A percentile compares a stretch with the other conserved stretches of the same genome.
phyloP scores from a whole-genome alignment of 2,329 filamentous ascomycete species.

The Tolypocladium album region DNA sequence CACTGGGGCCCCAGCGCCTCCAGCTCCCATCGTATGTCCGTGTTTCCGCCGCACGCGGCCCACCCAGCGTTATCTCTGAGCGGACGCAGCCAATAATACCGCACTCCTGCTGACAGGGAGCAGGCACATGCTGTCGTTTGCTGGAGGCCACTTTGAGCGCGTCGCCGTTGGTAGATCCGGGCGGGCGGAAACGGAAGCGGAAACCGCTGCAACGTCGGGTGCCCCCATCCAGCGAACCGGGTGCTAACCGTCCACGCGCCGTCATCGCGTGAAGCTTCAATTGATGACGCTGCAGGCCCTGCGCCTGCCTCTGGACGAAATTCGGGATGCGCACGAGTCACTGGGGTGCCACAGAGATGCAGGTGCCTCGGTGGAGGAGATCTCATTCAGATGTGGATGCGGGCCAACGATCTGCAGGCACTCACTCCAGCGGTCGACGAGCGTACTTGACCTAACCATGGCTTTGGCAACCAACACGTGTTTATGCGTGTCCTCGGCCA shows the following conservation, averaged over 20 bases:
- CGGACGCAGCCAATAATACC: not conserved
- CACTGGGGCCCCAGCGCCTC: constrained; percentile 1
- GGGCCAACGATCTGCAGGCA: not conserved
- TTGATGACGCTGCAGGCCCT: not conserved
- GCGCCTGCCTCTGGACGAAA: not conserved
- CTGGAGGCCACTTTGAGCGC: not conserved
- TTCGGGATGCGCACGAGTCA: not conserved
- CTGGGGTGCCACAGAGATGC: not conserved
- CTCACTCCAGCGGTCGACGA: not conserved
- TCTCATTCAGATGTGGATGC: not conserved
- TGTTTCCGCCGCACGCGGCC: constrained; percentile 2
- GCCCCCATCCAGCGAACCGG: not conserved
- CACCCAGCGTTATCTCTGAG: not conserved
- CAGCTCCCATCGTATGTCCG: not conserved
- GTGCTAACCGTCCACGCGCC: not conserved
- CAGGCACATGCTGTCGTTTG: not conserved
- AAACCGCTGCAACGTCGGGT: not conserved
- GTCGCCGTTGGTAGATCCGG: not conserved
- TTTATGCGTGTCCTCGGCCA: not conserved
- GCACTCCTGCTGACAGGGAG: not conserved
- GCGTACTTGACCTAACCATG: too few species aligned
- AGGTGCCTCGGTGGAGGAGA: not conserved
- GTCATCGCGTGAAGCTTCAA: not conserved
- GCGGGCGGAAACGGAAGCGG: not conserved
- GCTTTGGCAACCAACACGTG: not conserved